phyloP scores from a whole-genome alignment of 352 stramenopile genomes.

The Pythium utonaiense region DNA sequence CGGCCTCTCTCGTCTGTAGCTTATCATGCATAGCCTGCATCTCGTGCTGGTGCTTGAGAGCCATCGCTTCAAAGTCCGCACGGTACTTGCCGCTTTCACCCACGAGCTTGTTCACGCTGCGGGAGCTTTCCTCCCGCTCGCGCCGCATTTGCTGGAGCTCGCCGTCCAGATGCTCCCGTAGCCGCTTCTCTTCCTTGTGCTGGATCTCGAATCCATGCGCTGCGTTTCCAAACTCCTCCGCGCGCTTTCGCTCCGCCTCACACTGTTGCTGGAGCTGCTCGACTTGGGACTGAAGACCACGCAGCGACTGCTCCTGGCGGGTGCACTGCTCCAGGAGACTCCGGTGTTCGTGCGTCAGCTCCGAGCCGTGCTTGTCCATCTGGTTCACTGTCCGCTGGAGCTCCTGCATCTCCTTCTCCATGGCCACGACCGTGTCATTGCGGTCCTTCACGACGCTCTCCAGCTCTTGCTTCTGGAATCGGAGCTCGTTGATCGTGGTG shows the following conservation, averaged over 20 bases:
- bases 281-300: constrained; percentile 40
- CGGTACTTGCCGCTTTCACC: constrained; percentile 44
- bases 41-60: constrained; percentile 49
- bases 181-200: constrained; percentile 24
- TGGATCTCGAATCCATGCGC: constrained; percentile 24
- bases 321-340: constrained; percentile 34
- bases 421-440: constrained; percentile 28
- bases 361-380: constrained; percentile 39
- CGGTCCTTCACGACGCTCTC: constrained; percentile 45
- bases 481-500: constrained; percentile 43
- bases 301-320: constrained; percentile 36
- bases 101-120: constrained; percentile 35
- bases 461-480: constrained; percentile 41
- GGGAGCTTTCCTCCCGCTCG: constrained; percentile 30
- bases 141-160: constrained; percentile 15
- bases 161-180: constrained; percentile 26
- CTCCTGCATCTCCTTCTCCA: constrained; percentile 40
- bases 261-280: constrained; percentile 39
- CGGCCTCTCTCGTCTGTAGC: constrained; percentile 32
- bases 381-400: constrained; percentile 41
- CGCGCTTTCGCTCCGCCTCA: constrained; percentile 31
- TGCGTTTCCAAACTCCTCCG: constrained; percentile 26
- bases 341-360: constrained; percentile 42
- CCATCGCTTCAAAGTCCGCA: constrained; percentile 36
- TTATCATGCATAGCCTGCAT: constrained; percentile 41